Percentiles rank a stretch among this genome's conserved stretches.
Conservation (phyloP, 2,329 filamentous ascomycete species). For the Penicillium concentricum region DNA sequence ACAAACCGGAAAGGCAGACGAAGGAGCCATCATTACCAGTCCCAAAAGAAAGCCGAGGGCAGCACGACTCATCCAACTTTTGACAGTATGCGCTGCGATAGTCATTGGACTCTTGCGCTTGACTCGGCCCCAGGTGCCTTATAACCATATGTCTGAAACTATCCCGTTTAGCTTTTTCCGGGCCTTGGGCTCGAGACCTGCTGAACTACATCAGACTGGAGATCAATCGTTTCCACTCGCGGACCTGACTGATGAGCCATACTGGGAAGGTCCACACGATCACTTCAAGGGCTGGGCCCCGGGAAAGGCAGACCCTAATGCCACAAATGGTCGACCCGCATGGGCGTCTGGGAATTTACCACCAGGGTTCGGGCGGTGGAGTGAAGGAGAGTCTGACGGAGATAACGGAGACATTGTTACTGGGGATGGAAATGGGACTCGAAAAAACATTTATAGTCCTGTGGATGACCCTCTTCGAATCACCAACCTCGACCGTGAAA, state of each 20-base stretch:
- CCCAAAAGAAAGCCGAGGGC: background rate
- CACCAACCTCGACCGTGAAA: conserved; percentile 29
- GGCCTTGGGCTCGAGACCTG: conserved; percentile 13
- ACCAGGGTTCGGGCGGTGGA: conserved; percentile 29
- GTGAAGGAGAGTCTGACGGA: background rate
- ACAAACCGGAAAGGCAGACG: conserved; percentile 11
- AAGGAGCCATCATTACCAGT: conserved; percentile 13
- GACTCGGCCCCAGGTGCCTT: conserved; percentile 29
- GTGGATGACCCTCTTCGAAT: conserved; percentile 32
- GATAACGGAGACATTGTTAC: background rate
- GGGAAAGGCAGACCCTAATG: conserved; percentile 9
- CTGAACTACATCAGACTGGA: conserved; percentile 1
- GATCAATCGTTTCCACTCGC: conserved; percentile 27
- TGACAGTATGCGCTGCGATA: conserved; percentile 17
- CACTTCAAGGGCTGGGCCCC: conserved; percentile 35
- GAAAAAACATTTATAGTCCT: conserved; percentile 26
- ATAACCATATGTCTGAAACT: conserved; percentile 31
- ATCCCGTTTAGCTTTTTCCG: conserved; percentile 29
- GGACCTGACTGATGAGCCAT: conserved; percentile 22
- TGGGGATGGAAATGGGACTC: background rate
- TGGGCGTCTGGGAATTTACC: conserved; percentile 28
- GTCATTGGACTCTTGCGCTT: conserved; percentile 19
- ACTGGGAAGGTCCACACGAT: conserved; percentile 28
- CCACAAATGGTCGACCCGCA: conserved; percentile 7
- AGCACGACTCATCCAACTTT: conserved; percentile 9